Evolutionary conservation across 192 early-diverging fungal species (phyloP).

Genomic region (Funneliformis mosseae): DNA sequence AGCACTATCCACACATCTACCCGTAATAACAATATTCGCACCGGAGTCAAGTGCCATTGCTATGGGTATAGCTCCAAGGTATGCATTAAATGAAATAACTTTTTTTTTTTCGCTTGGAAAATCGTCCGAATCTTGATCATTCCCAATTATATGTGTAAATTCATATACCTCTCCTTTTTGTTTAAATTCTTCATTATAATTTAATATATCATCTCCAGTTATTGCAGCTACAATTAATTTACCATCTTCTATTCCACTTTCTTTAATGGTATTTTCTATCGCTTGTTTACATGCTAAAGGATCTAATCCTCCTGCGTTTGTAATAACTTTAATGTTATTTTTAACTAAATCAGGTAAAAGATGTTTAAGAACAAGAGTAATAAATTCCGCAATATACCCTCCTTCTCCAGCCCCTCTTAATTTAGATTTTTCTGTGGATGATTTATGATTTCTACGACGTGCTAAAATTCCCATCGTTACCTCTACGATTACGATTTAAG

Average conservation of each 20-base stretch:
- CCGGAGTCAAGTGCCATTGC: constrained; percentile 56
- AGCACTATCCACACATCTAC: constrained; percentile 68
- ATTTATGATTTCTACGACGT: constrained; percentile 37
- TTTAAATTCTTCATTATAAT: constrained; percentile 35
- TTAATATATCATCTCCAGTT: constrained; percentile 61
- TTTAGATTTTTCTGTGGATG: constrained; percentile 39
- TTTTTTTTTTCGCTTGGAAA: constrained; percentile 54
- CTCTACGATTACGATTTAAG: constrained; percentile 41
- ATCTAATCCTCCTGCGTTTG: constrained; percentile 68
- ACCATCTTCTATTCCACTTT: constrained; percentile 44
- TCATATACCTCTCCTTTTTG: constrained; percentile 38
- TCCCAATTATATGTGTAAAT: constrained; percentile 45
- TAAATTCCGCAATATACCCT: constrained; percentile 63
- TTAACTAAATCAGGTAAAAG: constrained; percentile 53
- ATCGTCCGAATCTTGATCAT: constrained; percentile 48
- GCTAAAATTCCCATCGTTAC: constrained; percentile 73
- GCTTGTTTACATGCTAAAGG: constrained; percentile 65
- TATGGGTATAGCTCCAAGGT: constrained; percentile 60
- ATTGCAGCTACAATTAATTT: constrained; percentile 59
- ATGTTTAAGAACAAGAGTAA: constrained; percentile 54
- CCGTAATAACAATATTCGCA: constrained; percentile 68
- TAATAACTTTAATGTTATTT: constrained; percentile 61
- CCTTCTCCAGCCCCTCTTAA: constrained; percentile 49
- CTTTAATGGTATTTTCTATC: constrained; percentile 53
- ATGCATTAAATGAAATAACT: constrained; percentile 66